Evolutionary conservation across 1,139 yeast species (phyloP).

Genomic region (Candida labiduridarum): DNA sequence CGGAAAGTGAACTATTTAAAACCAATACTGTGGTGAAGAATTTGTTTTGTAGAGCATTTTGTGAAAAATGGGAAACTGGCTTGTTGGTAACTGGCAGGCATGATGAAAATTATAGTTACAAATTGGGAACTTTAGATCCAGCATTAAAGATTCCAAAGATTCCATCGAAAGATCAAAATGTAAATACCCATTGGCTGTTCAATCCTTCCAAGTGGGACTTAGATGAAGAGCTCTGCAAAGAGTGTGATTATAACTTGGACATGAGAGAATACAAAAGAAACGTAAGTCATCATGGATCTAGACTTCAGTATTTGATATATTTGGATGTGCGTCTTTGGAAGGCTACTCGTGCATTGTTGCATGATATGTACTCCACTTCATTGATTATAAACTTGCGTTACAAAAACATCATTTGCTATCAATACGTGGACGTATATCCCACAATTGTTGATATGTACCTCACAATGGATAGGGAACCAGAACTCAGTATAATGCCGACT

Average conservation of each 20-base stretch:
- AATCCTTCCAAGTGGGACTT: conserved; percentile 44
- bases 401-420: conserved; percentile 66
- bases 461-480: conserved; percentile 79
- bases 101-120: conserved; percentile 22
- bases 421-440: conserved; percentile 84
- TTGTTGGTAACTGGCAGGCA: conserved; percentile 19
- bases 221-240: conserved; percentile 40
- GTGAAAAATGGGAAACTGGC: conserved; percentile 59
- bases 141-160: conserved; percentile 38
- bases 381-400: conserved; percentile 66
- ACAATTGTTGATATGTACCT: conserved; percentile 74
- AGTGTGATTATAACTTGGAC: conserved; percentile 47
- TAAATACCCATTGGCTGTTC: conserved; percentile 40
- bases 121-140: conserved; percentile 35
- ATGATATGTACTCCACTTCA: conserved; percentile 70
- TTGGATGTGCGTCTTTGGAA: conserved; percentile 78
- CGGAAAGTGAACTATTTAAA: conserved; percentile 57
- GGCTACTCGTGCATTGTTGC: conserved; percentile 57
- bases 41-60: conserved; percentile 56
- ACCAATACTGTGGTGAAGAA: conserved; percentile 52
- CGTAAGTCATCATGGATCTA: conserved; percentile 55
- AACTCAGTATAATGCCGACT: conserved; percentile 70
- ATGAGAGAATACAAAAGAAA: conserved; percentile 29
- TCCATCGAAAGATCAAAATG: conserved; percentile 15
- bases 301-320: conserved; percentile 75